Base-by-base conservation (phyloP, 2,329 filamentous ascomycete species). In the Truncatella angustata region DNA sequence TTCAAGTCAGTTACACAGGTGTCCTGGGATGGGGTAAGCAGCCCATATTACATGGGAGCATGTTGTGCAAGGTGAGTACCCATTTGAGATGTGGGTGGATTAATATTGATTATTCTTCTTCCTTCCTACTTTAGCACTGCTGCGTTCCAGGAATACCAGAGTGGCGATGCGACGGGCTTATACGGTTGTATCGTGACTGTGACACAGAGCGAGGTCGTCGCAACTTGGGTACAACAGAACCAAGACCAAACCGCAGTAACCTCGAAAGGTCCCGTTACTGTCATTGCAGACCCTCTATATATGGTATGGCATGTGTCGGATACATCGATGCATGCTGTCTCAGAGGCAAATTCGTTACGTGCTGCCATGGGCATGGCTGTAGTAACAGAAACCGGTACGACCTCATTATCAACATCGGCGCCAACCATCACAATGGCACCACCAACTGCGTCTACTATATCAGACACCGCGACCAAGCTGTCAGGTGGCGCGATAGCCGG, bases 251-350 rank as follows among this genome's bases (percentile, higher is more conserved):
- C 43, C 9, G 30, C 35, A 18, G 43, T 52, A 14, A 37, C 23
- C 16, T 32, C 44, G 18, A 16, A 11, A 24, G 46, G 46, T 9
- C 32, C 46, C 18, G 24, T 53, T 9, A 50, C 51, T 3, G 39
- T 47, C 30, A 42, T 50, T 12, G 46, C 46, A 3, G 37, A 53
- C 18, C 51, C 51, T 11, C 24, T 53, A 5, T 53, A 50, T 45
- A 53, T 53, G 51, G 47, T 45, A 20, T 50, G 51, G 51, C 46
- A 44, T 30, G 28, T 49, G 32, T 34, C 24, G 21, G 51, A 53
- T 26, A 36, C 47, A 4, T 28, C 32, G 32, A 16, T 50, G 14
- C 51, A 53, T 16, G 14, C 30, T n/a, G 47, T 26, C 24, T 49
- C 45, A 18, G 51, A 53, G 24, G 39, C 51, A 18, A 40, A 20